A percentile compares a stretch with the other conserved stretches of the same genome.
These are phyloP conservation scores for Gossypium turneri DNA, from an alignment of 345 rosid genomes.

Conservation along the genomic window DNA sequence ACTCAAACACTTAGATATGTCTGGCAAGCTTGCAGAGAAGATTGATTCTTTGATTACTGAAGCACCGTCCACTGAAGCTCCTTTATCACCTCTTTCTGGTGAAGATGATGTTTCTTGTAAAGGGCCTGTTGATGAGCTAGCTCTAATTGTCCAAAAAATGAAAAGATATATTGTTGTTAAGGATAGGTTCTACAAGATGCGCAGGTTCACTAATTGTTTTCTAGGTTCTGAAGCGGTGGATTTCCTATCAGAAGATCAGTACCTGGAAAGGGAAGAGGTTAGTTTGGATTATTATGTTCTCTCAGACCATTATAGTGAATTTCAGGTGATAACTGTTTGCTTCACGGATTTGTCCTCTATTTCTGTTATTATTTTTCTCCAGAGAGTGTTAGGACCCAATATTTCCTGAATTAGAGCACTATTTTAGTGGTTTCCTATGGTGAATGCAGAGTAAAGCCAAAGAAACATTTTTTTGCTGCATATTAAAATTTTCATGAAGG, in stretches of 20 bases:
- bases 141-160: conserved; percentile 68
- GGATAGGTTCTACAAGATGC: conserved; percentile 73
- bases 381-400: not conserved
- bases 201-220: conserved; percentile 63
- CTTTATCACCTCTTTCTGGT: conserved; percentile 80
- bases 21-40: conserved; percentile 67
- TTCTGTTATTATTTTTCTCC: not conserved
- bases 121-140: conserved; percentile 71
- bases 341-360: not conserved
- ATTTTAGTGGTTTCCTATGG: not conserved
- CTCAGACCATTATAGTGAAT: not conserved
- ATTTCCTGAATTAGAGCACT: conserved; percentile 4
- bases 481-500: not conserved
- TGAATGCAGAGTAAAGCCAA: not conserved
- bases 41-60: conserved; percentile 49
- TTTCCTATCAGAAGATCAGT: conserved; percentile 64
- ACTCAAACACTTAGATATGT: conserved; percentile 56
- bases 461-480: not conserved
- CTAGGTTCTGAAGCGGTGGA: conserved; percentile 75
- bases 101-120: conserved; percentile 69
- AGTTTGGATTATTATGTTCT: conserved; percentile 14
- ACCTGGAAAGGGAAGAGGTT: conserved; percentile 71
- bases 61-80: conserved; percentile 59
- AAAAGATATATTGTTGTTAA: conserved; percentile 53
- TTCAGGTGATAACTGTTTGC: not conserved